Base-by-base conservation (phyloP, 2,329 filamentous ascomycete species). In the Coniella vitis region DNA sequence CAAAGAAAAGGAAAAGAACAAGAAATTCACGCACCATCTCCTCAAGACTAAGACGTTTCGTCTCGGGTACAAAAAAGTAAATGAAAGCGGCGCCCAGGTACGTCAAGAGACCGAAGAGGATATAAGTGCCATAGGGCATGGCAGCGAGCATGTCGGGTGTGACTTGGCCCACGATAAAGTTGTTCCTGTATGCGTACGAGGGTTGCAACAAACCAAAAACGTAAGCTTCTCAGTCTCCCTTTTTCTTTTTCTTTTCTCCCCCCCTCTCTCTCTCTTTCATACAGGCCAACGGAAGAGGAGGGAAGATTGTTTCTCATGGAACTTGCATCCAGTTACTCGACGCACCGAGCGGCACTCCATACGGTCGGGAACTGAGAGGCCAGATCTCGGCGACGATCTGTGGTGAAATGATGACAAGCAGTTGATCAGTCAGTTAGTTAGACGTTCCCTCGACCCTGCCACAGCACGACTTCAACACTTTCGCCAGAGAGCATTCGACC, bases 61-160 rank as follows among this genome's bases (percentile, higher is more conserved):
- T 84, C 62, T 85, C 81, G 0, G 80, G 81, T 3, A 83, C 81
- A 57, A 80, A 73, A 59, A 81, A 79, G 67, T 75, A 84, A 38
- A 84, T 75, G 39, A 81, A 79, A 0, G 65, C 73, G 0, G 80
- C 81, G 3, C 83, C 83, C 0, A 82, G 54, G 48, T 76, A 79
- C 0, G 79, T 86, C 14, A 88, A 55, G 0, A 83, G 48, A 0
- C 84, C 84, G 51, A 88, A 88, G 13, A 88, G 67, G 47, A 89
- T 79, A 52, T 86, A 88, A 0, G 85, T 87, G 13, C 84, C 84
- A 53, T 86, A 88, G 0, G 71, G 76, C 46, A 87, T 85, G 12
- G 65, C 61, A 2, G 70, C 68, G 2, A 88, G 68, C 76, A 87
- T 82, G 50, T 84, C 77, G 0, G 84, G 84, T 0, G 84, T 87